Conservation (phyloP, 805 yeast species). For the Teunomyces panamensis region DNA sequence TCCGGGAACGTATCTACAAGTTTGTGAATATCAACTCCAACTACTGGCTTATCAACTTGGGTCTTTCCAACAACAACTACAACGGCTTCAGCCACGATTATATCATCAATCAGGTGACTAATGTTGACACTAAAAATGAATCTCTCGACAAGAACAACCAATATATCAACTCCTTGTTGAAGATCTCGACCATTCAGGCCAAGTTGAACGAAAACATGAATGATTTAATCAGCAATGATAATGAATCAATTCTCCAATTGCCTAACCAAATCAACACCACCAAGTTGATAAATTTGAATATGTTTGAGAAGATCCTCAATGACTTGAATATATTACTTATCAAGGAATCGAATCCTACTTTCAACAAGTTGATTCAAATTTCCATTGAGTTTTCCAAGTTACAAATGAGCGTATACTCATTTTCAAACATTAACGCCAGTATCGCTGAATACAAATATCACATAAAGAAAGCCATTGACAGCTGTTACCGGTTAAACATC, state of each 20-base stretch:
- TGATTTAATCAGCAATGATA: constrained; percentile 21
- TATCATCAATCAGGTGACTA: constrained; percentile 32
- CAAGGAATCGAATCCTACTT: constrained; percentile 14
- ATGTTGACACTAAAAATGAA: constrained; percentile 19
- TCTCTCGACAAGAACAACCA: constrained; percentile 13
- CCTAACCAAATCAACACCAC: constrained; percentile 22
- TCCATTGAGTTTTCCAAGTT: constrained; percentile 36
- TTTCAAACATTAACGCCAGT: constrained; percentile 21
- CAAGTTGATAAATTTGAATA: constrained; percentile 36
- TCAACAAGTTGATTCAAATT: constrained; percentile 25
- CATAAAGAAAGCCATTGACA: constrained; percentile 23
- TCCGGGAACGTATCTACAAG: constrained; percentile 42
- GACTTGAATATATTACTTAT: constrained; percentile 19
- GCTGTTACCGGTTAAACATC: constrained; percentile 25
- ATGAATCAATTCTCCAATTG: constrained; percentile 9
- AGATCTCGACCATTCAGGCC: constrained; percentile 36
- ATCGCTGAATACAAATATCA: constrained; percentile 26
- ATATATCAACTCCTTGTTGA: constrained; percentile 23
- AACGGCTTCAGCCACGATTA: constrained; percentile 32
- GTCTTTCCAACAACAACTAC: constrained; percentile 29
- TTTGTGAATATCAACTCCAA: constrained; percentile 41
- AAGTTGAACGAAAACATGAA: constrained; percentile 39
- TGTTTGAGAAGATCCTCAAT: constrained; percentile 41
- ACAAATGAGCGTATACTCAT: constrained; percentile 36
- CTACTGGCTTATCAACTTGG: constrained; percentile 41